A percentile compares a stretch with the other conserved stretches of the same genome.
Conservation (phyloP, 345 rosid genomes). For the Lumnitzera racemosa region DNA sequence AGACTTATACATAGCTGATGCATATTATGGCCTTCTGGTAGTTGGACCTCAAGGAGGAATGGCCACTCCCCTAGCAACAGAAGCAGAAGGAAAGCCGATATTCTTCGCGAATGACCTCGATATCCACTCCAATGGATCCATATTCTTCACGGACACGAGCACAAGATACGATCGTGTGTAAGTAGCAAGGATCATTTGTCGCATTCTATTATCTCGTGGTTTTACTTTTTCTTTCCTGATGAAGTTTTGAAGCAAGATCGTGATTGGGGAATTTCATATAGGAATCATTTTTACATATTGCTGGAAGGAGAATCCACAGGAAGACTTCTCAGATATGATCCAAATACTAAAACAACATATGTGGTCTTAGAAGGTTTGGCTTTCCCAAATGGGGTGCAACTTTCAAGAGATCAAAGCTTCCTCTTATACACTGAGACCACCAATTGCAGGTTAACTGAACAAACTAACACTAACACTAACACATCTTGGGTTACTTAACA, state of each 20-base stretch:
- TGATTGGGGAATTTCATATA: slow-evolving; percentile 14
- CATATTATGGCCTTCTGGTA: slow-evolving; percentile 72
- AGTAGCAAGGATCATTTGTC: slow-evolving; percentile 5
- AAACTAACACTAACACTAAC: neutral
- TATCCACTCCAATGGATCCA: slow-evolving; percentile 74
- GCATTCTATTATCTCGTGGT: neutral
- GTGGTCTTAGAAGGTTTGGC: slow-evolving; percentile 78
- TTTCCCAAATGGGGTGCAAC: slow-evolving; percentile 88
- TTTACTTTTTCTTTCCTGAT: neutral
- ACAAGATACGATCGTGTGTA: slow-evolving; percentile 83
- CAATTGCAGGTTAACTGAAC: slow-evolving; percentile 63
- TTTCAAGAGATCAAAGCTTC: slow-evolving; percentile 71
- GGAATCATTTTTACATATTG: slow-evolving; percentile 84
- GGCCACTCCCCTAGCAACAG: slow-evolving; percentile 73
- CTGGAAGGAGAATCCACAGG: slow-evolving; percentile 94
- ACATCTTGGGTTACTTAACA: neutral
- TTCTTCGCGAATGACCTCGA: slow-evolving; percentile 96
- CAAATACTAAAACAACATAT: slow-evolving; percentile 68
- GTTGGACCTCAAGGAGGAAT: slow-evolving; percentile 87
- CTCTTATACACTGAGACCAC: slow-evolving; percentile 88
- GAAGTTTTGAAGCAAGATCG: neutral
- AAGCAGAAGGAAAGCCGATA: slow-evolving; percentile 50
- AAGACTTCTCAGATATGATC: slow-evolving; percentile 86
- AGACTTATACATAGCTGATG: slow-evolving; percentile 81
- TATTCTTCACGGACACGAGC: slow-evolving; percentile 95